phyloP scores from a whole-genome alignment of 768 basidiomycete genomes.

The Suillus ampliporus region DNA sequence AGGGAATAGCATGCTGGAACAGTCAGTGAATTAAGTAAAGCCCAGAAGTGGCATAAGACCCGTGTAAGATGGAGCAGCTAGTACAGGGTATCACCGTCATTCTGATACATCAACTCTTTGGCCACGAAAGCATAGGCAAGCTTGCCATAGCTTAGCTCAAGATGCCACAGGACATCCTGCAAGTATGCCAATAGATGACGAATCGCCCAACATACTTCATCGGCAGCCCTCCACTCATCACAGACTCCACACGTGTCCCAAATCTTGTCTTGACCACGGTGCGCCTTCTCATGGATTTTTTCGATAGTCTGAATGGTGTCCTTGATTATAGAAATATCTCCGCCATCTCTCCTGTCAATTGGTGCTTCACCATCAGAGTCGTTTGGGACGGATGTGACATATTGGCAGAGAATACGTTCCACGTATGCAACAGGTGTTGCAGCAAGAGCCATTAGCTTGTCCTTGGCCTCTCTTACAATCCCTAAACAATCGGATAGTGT shows the following conservation, averaged over 20 bases:
- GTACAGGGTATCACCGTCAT: too few relatives aligned
- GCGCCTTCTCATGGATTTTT: background rate
- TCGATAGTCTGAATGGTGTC: background rate
- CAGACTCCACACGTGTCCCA: background rate
- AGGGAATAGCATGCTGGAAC: too few relatives aligned
- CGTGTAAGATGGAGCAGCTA: too few relatives aligned
- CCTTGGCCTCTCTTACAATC: background rate
- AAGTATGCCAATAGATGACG: too few relatives aligned
- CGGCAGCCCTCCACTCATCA: background rate
- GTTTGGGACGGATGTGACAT: background rate
- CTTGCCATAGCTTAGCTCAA: too few relatives aligned
- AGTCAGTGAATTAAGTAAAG: too few relatives aligned
- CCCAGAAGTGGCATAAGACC: too few relatives aligned
- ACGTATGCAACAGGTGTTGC: background rate
- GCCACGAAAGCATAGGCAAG: too few relatives aligned
- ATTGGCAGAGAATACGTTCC: background rate
- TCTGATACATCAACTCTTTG: too few relatives aligned
- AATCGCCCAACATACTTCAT: background rate
- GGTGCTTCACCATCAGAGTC: background rate
- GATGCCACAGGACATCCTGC: too few relatives aligned
- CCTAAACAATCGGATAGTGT: background rate
- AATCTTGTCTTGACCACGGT: background rate
- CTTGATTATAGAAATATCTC: slow-evolving; percentile 1
- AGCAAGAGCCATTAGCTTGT: background rate
- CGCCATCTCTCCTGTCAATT: background rate